Evolutionary conservation across 2,329 filamentous ascomycete species (phyloP), one percentile per base, ranked within the genome.

Genomic region (Aureobasidium sp.): DNA sequence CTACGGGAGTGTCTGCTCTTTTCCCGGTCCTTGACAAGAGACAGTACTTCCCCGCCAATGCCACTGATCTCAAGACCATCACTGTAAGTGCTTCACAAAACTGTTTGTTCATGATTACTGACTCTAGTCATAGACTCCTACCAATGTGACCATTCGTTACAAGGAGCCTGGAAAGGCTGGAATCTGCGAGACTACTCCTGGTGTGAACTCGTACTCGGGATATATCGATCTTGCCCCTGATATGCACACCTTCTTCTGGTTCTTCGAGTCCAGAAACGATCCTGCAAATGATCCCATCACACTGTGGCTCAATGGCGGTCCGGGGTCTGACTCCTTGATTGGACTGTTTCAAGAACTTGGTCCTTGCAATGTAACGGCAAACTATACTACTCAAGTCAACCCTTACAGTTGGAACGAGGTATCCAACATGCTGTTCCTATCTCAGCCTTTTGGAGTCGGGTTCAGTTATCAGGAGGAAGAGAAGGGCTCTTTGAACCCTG

Each of bases 251-350:
- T 87, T 85, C 70, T 87, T 87, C 70, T 84, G 82, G 82, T 87
- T 85, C 68, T 86, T 87, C 66, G 83, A 85, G 64, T 78, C 83
- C 0, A 76, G 83, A 17, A 80, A 83, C 59, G 78, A 83, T 67
- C 79, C 84, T 1, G 68, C 71, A 9, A 81, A 81, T 67, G 83
- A 82, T 0, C 84, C 84, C 0, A 72, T 86, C 2, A 77, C 80
- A 0, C 79, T 86, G 34, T 87, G 82, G 79, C 78, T 87, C 70
- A 84, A 84, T 62, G 83, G 84, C 20, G 84, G 84, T 0, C 84
- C 84, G 0, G 82, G 83, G 1, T 76, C 73, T 17, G 78, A 80
- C 64, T 81, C 78, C 11, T 73, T 85, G 68, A 81, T 84, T 63
- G 82, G 82, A 1, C 68, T 85, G 2, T 84, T 85, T 64, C 77